Evolutionary conservation across 768 basidiomycete genomes (phyloP).

Genomic region (Boletus subparvulus): DNA sequence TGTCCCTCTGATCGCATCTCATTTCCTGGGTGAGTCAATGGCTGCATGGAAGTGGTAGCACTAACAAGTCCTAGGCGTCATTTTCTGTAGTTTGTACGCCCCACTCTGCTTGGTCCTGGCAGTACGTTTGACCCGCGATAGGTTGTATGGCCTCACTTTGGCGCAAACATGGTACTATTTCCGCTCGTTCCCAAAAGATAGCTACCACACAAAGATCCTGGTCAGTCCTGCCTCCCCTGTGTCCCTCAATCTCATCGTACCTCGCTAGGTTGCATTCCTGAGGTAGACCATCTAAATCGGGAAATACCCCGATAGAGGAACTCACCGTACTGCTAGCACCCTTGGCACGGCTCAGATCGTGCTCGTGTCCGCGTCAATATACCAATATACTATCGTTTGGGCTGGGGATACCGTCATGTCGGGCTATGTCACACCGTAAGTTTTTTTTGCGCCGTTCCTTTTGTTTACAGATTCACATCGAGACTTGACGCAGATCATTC

Average conservation of each 20-base stretch:
- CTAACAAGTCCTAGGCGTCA: slow-evolving; percentile 27
- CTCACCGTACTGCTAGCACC: slow-evolving; percentile 13
- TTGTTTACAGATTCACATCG: background rate
- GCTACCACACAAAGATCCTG: slow-evolving; percentile 31
- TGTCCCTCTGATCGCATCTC: slow-evolving; percentile 27
- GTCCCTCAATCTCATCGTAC: background rate
- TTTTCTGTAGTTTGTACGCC: slow-evolving; percentile 34
- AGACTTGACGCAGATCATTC: slow-evolving; percentile 16
- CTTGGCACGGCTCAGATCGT: slow-evolving; percentile 31
- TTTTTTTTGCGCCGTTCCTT: background rate
- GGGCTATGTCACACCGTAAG: slow-evolving; percentile 29
- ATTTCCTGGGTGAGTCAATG: slow-evolving; percentile 26
- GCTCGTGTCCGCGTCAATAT: slow-evolving; percentile 32
- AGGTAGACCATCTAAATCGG: slow-evolving; percentile 13
- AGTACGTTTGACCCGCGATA: slow-evolving; percentile 7
- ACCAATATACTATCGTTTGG: slow-evolving; percentile 34
- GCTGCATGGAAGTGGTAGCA: background rate
- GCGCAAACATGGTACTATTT: slow-evolving; percentile 37
- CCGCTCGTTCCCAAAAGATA: slow-evolving; percentile 31
- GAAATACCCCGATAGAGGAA: background rate
- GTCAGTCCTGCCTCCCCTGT: slow-evolving; percentile 16
- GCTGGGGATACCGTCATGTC: slow-evolving; percentile 26
- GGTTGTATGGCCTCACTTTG: slow-evolving; percentile 37
- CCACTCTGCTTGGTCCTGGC: background rate
- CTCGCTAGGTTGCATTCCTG: slow-evolving; percentile 28